phyloP scores from a whole-genome alignment of 441 rosid genomes.

The Geranium incanum region DNA sequence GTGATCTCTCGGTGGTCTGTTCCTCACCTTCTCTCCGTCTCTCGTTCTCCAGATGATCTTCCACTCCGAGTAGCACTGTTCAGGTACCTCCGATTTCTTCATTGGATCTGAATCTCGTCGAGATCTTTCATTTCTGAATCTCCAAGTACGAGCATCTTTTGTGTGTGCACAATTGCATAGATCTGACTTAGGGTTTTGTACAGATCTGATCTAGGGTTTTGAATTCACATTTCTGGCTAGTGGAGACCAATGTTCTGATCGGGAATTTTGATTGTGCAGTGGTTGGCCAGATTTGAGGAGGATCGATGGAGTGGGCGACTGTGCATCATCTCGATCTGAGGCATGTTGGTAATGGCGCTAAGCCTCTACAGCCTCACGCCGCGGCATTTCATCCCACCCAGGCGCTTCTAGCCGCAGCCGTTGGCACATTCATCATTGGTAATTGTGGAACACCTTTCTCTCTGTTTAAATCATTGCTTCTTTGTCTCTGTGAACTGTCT shows the following conservation, averaged over 20 bases:
- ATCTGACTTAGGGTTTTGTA: not conserved
- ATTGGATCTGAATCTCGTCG: not conserved
- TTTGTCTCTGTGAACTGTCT: not conserved
- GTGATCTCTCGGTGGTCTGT: not conserved
- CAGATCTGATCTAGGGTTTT: not conserved
- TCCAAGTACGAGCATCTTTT: not conserved
- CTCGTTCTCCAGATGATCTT: not conserved
- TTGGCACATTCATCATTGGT: constrained; percentile 79
- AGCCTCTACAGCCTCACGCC: constrained; percentile 68
- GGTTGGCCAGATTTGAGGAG: constrained; percentile 5
- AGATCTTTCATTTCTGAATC: not conserved
- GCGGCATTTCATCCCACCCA: constrained; percentile 84
- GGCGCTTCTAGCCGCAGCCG: constrained; percentile 69
- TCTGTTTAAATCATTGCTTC: not conserved
- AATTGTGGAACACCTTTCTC: not conserved
- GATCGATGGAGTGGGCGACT: constrained; percentile 88
- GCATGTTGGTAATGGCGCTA: constrained; percentile 39
- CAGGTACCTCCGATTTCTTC: not conserved
- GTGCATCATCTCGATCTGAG: constrained; percentile 93
- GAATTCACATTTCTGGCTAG: not conserved
- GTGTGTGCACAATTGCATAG: not conserved
- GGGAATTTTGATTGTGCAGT: not conserved
- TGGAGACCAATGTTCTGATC: not conserved
- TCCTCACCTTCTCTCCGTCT: not conserved
- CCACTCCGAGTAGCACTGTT: not conserved